These are phyloP conservation scores for Colletotrichum lupini DNA, from an alignment of 2,329 filamentous ascomycete species.

Conservation along the genomic window DNA sequence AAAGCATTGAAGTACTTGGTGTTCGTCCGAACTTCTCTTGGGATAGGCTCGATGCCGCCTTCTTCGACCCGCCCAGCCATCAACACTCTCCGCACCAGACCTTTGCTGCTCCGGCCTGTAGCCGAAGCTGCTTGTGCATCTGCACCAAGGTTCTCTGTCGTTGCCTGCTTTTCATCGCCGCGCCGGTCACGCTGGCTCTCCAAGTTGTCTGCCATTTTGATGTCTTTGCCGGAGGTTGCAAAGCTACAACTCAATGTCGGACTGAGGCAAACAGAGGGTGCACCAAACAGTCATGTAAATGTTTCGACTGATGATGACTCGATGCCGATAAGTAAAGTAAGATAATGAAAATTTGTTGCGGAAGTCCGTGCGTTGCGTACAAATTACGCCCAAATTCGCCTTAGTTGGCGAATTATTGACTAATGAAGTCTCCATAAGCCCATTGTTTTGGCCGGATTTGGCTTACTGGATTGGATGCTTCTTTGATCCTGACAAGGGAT, in stretches of 20 bases:
- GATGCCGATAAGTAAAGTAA: background rate
- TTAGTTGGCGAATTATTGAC: background rate
- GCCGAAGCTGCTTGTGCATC: background rate
- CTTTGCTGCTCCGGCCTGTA: background rate
- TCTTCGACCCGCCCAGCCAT: conserved; percentile 41
- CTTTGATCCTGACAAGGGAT: background rate
- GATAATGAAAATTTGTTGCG: conserved; percentile 5
- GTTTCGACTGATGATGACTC: background rate
- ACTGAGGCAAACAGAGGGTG: background rate
- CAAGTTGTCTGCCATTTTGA: conserved; percentile 14
- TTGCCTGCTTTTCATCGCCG: conserved; percentile 9
- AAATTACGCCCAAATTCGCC: background rate
- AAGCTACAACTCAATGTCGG: background rate
- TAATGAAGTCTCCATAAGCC: background rate
- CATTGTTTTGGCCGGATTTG: background rate
- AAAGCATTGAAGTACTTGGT: conserved; percentile 45
- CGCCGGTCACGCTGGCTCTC: conserved; percentile 15
- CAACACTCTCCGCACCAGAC: conserved; percentile 22
- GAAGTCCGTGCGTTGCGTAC: background rate
- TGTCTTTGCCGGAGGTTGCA: too few species aligned
- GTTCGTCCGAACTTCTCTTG: conserved; percentile 43
- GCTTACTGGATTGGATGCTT: background rate
- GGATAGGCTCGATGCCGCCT: conserved; percentile 44
- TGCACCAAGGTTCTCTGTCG: background rate
- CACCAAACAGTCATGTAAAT: background rate